A percentile compares a stretch with the other conserved stretches of the same genome.
Evolutionary conservation across 164 flowering plant genomes (phyloP).

Genomic region (Tinospora cordifolia): DNA sequence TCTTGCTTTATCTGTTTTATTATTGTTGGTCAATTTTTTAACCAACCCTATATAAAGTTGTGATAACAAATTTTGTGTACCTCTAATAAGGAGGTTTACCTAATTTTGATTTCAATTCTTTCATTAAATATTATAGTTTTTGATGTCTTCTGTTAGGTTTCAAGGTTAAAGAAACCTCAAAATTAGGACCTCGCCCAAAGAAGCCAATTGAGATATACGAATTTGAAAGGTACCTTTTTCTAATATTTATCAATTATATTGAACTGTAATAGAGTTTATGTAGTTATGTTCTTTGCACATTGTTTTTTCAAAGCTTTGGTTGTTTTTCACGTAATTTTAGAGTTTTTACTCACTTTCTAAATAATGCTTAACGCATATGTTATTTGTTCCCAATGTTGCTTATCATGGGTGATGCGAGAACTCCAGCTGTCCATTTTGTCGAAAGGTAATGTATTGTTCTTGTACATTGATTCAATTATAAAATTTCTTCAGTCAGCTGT

Average conservation of each 20-base stretch:
- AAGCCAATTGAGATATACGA: constrained; percentile 96
- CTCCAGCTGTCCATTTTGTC: constrained; percentile 93
- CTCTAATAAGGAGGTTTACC: not conserved
- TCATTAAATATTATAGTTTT: not conserved
- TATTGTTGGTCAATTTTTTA: too few relatives aligned
- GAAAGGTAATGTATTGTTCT: constrained; percentile 52
- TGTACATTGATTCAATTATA: not conserved
- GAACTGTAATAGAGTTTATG: not conserved
- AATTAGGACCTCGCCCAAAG: constrained; percentile 87
- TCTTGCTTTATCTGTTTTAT: too few relatives aligned
- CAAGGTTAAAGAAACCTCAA: constrained; percentile 75
- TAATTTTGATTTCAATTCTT: not conserved
- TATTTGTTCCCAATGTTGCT: constrained; percentile 23
- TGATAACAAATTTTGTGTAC: not conserved
- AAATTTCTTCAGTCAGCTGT: not conserved
- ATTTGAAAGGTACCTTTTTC: constrained; percentile 46
- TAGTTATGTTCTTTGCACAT: not conserved
- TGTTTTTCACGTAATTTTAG: not conserved
- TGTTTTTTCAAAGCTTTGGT: not conserved
- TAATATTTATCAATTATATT: not conserved
- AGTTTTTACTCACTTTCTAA: not conserved
- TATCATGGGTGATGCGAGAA: constrained; percentile 27
- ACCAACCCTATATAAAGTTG: too few relatives aligned
- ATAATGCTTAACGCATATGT: constrained; percentile 14
- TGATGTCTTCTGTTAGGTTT: constrained; percentile 35